Evolutionary conservation across 2,329 filamentous ascomycete genomes (phyloP).

Genomic region (Diplocarpon mali): DNA sequence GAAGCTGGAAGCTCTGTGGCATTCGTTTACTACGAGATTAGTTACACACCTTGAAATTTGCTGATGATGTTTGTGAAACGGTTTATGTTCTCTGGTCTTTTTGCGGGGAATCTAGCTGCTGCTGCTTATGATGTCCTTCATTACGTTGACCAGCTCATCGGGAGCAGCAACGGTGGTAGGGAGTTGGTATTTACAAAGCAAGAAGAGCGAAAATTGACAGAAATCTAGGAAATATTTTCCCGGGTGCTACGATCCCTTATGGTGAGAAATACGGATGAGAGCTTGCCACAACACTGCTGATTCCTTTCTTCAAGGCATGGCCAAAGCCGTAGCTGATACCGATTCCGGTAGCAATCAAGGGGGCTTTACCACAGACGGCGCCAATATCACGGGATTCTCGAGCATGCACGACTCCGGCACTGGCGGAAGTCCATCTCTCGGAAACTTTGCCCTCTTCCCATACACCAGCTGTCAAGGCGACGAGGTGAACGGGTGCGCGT

Average conservation of each 20-base stretch:
- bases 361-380: conserved; percentile 41
- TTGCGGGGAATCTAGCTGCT: background rate
- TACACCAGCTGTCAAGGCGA: conserved; percentile 50
- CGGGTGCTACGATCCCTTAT: conserved; percentile 43
- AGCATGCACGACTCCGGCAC: conserved; percentile 35
- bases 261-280: conserved; percentile 20
- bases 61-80: background rate
- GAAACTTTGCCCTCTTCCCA: conserved; percentile 64
- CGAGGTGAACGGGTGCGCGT: conserved; percentile 50
- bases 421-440: conserved; percentile 46
- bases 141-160: conserved; percentile 41
- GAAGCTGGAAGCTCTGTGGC: too few species aligned
- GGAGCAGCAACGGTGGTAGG: conserved; percentile 40
- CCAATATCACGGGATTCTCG: conserved; percentile 24
- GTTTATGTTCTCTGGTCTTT: background rate
- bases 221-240: conserved; percentile 37
- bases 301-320: conserved; percentile 26
- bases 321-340: conserved; percentile 45
- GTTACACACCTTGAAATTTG: too few species aligned
- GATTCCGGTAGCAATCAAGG: conserved; percentile 41
- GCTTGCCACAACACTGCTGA: too few species aligned
- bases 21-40: too few species aligned
- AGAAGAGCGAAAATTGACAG: background rate
- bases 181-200: background rate
- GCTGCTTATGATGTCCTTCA: conserved; percentile 29